A percentile compares a stretch with the other conserved stretches of the same genome.
Conservation (phyloP, 331 rosid genomes). For the Acacia pycnantha region DNA sequence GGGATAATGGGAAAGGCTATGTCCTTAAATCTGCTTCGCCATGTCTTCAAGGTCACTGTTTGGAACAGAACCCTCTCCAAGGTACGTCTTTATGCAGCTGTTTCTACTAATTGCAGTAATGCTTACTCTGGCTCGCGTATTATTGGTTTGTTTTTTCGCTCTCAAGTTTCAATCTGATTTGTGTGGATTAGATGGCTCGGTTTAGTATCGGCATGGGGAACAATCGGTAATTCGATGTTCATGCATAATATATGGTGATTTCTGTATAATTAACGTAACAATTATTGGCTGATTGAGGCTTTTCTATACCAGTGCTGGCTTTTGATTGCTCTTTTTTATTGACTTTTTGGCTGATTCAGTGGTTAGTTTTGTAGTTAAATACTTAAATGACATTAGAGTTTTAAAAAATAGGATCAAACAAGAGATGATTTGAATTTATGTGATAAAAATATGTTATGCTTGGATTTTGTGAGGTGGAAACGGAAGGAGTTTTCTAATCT, state of each 20-base stretch:
- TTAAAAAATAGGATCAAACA: background rate
- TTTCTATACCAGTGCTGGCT: background rate
- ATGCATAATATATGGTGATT: conserved; percentile 3
- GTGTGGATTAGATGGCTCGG: background rate
- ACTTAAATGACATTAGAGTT: background rate
- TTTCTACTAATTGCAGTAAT: background rate
- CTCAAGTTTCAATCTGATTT: conserved; percentile 6
- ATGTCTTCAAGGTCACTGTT: conserved; percentile 76
- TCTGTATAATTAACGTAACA: background rate
- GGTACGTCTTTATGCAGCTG: conserved; percentile 34
- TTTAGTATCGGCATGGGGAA: background rate
- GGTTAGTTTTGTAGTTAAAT: background rate
- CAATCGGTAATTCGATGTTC: background rate
- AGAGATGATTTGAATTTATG: background rate
- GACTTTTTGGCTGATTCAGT: background rate
- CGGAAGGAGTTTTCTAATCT: background rate
- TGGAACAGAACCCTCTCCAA: conserved; percentile 89
- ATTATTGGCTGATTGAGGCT: background rate
- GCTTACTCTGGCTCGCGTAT: background rate
- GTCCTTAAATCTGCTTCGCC: conserved; percentile 58
- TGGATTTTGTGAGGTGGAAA: background rate
- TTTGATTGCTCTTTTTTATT: conserved; percentile 4
- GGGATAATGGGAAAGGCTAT: conserved; percentile 94
- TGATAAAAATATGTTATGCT: background rate
- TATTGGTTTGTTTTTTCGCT: background rate